phyloP scores from a whole-genome alignment of 208 protist genomes.

The Herpetomonas tarakana region DNA sequence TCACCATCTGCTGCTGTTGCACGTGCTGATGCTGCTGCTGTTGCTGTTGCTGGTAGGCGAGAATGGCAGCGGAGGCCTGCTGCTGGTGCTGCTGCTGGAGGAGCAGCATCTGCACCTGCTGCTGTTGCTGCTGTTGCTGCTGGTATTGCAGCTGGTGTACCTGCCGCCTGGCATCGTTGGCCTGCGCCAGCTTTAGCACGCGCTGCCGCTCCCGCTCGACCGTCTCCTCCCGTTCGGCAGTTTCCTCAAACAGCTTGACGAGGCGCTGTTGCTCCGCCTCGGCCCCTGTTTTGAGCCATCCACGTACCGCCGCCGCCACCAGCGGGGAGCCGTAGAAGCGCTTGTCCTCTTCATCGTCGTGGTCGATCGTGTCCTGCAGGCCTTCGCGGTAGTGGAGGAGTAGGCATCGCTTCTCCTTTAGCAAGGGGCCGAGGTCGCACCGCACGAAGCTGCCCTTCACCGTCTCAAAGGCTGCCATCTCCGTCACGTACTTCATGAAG shows the following conservation, averaged over 20 bases:
- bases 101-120: neutral
- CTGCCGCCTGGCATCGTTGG: neutral
- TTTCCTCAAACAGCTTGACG: neutral
- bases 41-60: neutral
- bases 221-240: neutral
- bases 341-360: constrained; percentile 61
- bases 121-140: neutral
- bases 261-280: constrained; percentile 27
- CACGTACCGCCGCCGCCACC: constrained; percentile 33
- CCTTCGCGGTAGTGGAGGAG: constrained; percentile 41
- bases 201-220: neutral
- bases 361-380: constrained; percentile 49
- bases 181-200: neutral
- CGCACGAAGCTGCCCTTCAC: constrained; percentile 70
- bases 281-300: constrained; percentile 50
- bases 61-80: neutral
- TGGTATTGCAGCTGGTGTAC: neutral
- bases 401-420: constrained; percentile 72
- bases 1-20: neutral
- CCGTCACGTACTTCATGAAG: constrained; percentile 79
- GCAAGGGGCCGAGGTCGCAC: constrained; percentile 67
- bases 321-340: constrained; percentile 54
- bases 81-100: neutral
- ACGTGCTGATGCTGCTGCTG: neutral
- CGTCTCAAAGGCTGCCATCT: constrained; percentile 61